Percentiles rank a stretch among this genome's conserved stretches.
phyloP scores from a whole-genome alignment of 2,329 filamentous ascomycete genomes.

The Paraphaeosphaeria sporulosa region DNA sequence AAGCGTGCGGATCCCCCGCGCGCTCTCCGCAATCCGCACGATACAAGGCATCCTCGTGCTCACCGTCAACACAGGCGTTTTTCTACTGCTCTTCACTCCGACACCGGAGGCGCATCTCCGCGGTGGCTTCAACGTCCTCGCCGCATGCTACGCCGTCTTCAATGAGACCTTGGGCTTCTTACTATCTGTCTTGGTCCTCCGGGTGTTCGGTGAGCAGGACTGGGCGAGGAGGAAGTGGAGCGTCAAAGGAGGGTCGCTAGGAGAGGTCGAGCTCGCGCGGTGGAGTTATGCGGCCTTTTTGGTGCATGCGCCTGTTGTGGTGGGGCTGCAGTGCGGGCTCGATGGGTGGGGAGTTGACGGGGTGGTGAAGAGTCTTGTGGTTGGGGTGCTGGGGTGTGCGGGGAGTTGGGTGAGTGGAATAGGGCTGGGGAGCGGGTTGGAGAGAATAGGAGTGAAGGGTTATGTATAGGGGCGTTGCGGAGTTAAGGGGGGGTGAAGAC shows the following conservation, averaged over 20 bases:
- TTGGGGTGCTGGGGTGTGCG: slow-evolving; percentile 16
- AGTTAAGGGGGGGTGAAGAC: too few species aligned
- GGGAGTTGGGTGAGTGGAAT: slow-evolving; percentile 15
- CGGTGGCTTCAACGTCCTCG: slow-evolving; percentile 19
- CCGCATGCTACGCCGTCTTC: slow-evolving; percentile 20
- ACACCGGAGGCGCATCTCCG: neutral
- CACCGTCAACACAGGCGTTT: neutral
- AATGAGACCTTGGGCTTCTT: slow-evolving; percentile 22
- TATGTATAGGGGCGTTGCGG: too few species aligned
- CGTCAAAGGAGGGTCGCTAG: slow-evolving; percentile 4
- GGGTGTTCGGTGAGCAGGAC: slow-evolving; percentile 3
- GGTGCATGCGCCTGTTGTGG: slow-evolving; percentile 21
- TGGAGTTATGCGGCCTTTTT: slow-evolving; percentile 30
- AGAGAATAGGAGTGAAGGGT: too few species aligned
- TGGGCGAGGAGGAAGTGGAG: slow-evolving; percentile 9
- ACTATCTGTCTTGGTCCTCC: slow-evolving; percentile 4
- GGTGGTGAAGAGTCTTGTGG: slow-evolving; percentile 19
- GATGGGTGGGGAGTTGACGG: slow-evolving; percentile 12
- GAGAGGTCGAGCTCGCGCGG: slow-evolving; percentile 7
- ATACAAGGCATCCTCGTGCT: neutral
- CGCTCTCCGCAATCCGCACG: neutral
- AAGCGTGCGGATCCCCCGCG: neutral
- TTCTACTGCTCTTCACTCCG: neutral
- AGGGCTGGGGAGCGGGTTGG: too few species aligned
- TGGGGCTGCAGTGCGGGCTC: slow-evolving; percentile 19